Conservation (phyloP, 176 grass and related monocot genomes). For the Leersia perrieri region DNA sequence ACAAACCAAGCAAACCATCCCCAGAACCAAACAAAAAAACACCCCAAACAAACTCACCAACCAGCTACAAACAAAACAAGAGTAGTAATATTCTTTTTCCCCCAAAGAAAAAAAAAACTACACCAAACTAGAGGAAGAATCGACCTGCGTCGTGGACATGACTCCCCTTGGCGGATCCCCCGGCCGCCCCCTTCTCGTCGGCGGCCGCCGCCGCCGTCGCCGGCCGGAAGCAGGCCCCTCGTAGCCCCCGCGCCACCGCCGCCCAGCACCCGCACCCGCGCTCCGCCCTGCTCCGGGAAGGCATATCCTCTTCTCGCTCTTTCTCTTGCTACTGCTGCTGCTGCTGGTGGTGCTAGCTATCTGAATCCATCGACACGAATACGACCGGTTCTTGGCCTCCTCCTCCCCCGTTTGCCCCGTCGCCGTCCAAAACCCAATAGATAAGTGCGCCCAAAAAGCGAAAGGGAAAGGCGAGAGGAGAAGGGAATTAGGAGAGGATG, state of each 20-base stretch:
- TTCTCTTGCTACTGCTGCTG: neutral
- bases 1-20: slow-evolving; percentile 15
- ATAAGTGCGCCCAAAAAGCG: slow-evolving; percentile 50
- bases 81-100: too few species aligned
- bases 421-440: slow-evolving; percentile 34
- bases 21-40: slow-evolving; percentile 25
- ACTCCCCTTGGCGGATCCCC: slow-evolving; percentile 53
- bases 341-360: neutral
- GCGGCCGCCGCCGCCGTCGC: neutral
- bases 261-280: slow-evolving; percentile 80
- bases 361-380: neutral
- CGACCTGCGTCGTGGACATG: slow-evolving; percentile 82
- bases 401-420: neutral
- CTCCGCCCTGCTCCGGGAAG: slow-evolving; percentile 34
- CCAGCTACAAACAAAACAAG: neutral
- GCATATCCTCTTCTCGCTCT: slow-evolving; percentile 12
- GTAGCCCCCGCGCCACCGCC: slow-evolving; percentile 53
- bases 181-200: neutral
- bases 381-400: neutral
- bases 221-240: slow-evolving; percentile 53
- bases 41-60: slow-evolving; percentile 18
- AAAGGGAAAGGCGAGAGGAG: slow-evolving; percentile 39
- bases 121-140: neutral
- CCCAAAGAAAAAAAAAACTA: neutral
- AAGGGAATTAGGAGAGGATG: neutral